Conservation (phyloP, 179 eudicot genomes). For the Silene vulgaris region DNA sequence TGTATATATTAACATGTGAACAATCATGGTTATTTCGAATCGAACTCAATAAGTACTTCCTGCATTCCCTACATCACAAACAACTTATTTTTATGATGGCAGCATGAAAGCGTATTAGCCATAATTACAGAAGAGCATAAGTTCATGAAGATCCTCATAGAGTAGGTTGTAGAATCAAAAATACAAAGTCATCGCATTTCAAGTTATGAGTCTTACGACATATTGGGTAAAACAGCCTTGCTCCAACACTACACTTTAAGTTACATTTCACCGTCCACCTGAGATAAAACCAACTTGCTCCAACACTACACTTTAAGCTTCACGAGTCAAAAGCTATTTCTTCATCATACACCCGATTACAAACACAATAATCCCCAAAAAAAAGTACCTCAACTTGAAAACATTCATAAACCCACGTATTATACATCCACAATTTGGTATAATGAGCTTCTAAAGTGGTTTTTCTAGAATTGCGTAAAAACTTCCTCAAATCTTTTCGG, state of each 20-base stretch:
- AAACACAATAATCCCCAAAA: too few species aligned
- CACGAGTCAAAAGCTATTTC: too few species aligned
- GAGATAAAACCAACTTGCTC: too few species aligned
- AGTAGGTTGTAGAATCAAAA: not conserved
- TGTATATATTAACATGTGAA: not conserved
- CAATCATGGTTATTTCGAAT: not conserved
- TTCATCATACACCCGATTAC: too few species aligned
- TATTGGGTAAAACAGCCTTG: not conserved
- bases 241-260: not conserved
- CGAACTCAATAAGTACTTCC: not conserved
- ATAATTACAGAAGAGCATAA: not conserved
- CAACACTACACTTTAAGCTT: too few species aligned
- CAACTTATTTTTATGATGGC: not conserved
- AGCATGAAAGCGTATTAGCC: not conserved
- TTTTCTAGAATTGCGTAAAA: not conserved
- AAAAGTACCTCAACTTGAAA: too few species aligned
- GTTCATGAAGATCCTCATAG: not conserved
- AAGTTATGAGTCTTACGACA: not conserved
- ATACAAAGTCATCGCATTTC: not conserved
- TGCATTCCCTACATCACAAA: too few species aligned
- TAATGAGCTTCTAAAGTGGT: not conserved
- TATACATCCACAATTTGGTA: not conserved
- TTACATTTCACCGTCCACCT: too few species aligned
- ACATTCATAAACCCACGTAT: too few species aligned
- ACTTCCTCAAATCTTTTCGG: too few species aligned